Evolutionary conservation across 495 filamentous ascomycete genomes (phyloP), one percentile per base, ranked within the genome.

Genomic region (Penicillium chermesinum): DNA sequence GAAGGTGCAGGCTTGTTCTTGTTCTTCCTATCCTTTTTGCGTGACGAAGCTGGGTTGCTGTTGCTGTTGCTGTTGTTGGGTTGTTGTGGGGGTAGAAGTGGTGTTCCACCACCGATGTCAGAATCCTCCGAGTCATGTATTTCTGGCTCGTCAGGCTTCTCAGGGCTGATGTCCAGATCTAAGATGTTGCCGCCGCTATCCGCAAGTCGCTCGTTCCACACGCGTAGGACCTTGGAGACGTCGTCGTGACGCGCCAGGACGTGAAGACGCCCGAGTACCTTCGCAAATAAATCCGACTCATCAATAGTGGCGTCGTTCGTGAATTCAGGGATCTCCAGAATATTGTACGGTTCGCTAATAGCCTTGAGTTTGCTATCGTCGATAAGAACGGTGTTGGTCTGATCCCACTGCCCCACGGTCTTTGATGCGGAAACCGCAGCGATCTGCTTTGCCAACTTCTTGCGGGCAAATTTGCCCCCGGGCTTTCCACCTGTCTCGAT

Each of bases 351-450:
- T 61, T 98, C 86, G 47, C 77, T 82, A 41, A 74, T 72, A 2
- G 85, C 93, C 71, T 97, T 98, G 50, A 86, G 67, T 9, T 59
- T 59, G 40, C 80, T 84, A 64, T 97, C 94, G 52, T 98, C 93
- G 17, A 97, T 82, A 10, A 98, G 71, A 22, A 98, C 69, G 0
- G 93, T 97, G 62, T 96, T 91, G n/a, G 67, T 72, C 65, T 95
- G 91, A 50, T 76, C 70, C 87, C 89, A 98, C 20, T 53, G 52
- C 0, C 58, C 46, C 8, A 52, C 54, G 0, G 16, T 14, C n/a
- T n/a, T n/a, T n/a, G n/a, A n/a, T n/a, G n/a, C n/a, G n/a, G 40
- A 30, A 10, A 25, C 14, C 5, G 37, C 46, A 35, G 19, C 52
- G 32, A 3, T 46, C 10, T 41, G 39, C 17, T 38, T 20, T 27